A percentile compares a stretch with the other conserved stretches of the same genome.
These are phyloP conservation scores for Pythium pyrilobum DNA, from an alignment of 352 stramenopile species.

Conservation along the genomic window DNA sequence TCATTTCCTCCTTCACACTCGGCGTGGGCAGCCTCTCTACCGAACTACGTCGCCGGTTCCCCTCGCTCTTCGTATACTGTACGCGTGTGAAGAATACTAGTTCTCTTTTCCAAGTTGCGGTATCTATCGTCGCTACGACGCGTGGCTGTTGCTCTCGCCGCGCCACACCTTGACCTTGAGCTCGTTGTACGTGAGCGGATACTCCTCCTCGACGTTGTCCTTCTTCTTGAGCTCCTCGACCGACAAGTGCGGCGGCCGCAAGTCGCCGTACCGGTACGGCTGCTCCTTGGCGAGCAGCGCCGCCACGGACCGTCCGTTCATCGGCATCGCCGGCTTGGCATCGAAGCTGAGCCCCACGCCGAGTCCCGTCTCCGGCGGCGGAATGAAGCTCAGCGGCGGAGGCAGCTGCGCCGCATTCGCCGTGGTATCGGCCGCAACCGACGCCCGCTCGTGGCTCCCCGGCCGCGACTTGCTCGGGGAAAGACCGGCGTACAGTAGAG, in stretches of 20 bases:
- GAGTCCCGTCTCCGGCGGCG: slow-evolving; percentile 3
- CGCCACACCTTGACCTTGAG: slow-evolving; percentile 84
- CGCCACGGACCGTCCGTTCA: slow-evolving; percentile 24
- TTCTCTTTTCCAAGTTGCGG: too few relatives aligned
- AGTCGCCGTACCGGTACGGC: slow-evolving; percentile 60
- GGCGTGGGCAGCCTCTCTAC: not conserved
- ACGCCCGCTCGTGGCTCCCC: not conserved
- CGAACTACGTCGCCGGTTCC: too few relatives aligned
- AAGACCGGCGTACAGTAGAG: not conserved
- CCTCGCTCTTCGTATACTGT: too few relatives aligned
- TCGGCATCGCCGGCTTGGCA: slow-evolving; percentile 1
- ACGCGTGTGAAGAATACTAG: too few relatives aligned
- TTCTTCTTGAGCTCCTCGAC: slow-evolving; percentile 79
- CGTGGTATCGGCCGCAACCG: not conserved
- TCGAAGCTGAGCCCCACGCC: not conserved
- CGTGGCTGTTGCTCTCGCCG: slow-evolving; percentile 23
- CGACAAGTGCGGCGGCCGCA: slow-evolving; percentile 64
- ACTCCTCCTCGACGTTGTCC: slow-evolving; percentile 82
- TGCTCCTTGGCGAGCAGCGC: slow-evolving; percentile 55
- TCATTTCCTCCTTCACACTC: not conserved
- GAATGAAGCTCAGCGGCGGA: slow-evolving; percentile 17
- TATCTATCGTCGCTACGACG: not conserved
- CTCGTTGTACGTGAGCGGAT: slow-evolving; percentile 82
- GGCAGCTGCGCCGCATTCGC: not conserved
- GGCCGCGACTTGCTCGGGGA: not conserved